Evolutionary conservation across 192 early-diverging fungal genomes (phyloP).

Genomic region (Lobosporangium transversale): DNA sequence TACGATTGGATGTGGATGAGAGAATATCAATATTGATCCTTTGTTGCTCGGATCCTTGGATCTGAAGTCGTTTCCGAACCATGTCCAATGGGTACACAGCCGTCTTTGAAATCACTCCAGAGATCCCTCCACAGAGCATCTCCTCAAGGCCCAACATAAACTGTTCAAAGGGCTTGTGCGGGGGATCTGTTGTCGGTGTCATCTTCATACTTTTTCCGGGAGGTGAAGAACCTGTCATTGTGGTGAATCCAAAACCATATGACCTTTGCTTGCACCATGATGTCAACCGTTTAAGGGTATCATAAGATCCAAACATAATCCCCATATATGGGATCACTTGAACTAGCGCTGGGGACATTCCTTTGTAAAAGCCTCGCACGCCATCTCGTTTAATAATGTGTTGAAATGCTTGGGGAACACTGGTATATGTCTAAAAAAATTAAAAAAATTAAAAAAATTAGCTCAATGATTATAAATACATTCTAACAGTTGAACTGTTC

Average conservation of each 20-base stretch:
- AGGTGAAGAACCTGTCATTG: neutral
- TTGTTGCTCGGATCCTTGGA: constrained; percentile 55
- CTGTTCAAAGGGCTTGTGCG: constrained; percentile 1
- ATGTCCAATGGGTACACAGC: constrained; percentile 93
- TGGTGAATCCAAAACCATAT: no score
- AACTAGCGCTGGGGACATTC: constrained; percentile 79
- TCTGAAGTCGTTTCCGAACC: constrained; percentile 79
- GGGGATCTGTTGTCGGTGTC: constrained; percentile 6
- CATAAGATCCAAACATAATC: constrained; percentile 86
- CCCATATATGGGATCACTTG: constrained; percentile 98
- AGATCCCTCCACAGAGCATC: constrained; percentile 79
- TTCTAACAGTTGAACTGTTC: neutral
- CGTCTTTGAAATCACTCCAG: constrained; percentile 85
- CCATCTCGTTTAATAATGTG: constrained; percentile 82
- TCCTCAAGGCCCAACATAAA: constrained; percentile 61
- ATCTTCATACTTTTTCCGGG: neutral
- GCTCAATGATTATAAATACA: neutral
- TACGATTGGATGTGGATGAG: neutral
- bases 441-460: neutral
- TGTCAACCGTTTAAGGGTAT: constrained; percentile 63
- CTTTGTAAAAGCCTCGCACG: constrained; percentile 84
- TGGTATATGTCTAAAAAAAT: constrained; percentile 65
- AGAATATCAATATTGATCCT: constrained; percentile 1
- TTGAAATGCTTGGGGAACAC: constrained; percentile 69
- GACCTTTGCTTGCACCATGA: constrained; percentile 31